These are phyloP conservation scores for Aureobasidium uvarum DNA, from an alignment of 2,329 filamentous ascomycete species.

Conservation along the genomic window DNA sequence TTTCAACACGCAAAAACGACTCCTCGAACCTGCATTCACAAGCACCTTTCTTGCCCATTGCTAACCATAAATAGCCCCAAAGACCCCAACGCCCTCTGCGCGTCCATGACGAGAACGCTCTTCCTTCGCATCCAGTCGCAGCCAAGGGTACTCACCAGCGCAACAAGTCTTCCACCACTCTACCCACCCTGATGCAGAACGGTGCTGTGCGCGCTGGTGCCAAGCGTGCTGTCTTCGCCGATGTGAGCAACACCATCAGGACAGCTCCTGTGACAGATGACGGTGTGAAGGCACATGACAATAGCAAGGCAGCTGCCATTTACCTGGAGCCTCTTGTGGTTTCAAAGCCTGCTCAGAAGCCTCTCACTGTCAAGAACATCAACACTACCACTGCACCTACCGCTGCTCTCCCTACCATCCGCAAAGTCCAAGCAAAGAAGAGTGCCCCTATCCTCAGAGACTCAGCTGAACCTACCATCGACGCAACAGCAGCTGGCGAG, in stretches of 20 bases:
- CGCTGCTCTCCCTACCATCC: constrained; percentile 36
- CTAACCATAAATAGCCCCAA: constrained; percentile 21
- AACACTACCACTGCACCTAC: constrained; percentile 23
- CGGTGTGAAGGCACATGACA: constrained; percentile 46
- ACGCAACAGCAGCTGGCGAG: neutral
- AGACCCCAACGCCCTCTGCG: constrained; percentile 63
- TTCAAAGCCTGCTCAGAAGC: constrained; percentile 62
- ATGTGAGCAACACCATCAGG: constrained; percentile 69
- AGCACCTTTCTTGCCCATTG: neutral
- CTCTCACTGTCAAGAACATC: constrained; percentile 38
- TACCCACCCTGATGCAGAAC: constrained; percentile 55
- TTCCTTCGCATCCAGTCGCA: constrained; percentile 40
- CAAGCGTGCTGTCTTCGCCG: constrained; percentile 77
- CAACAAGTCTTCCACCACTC: constrained; percentile 72
- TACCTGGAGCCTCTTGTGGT: constrained; percentile 28
- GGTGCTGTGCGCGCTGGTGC: constrained; percentile 61
- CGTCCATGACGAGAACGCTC: constrained; percentile 68
- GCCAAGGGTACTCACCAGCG: constrained; percentile 68
- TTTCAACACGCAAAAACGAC: neutral
- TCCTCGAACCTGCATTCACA: constrained; percentile 1
- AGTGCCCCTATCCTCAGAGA: constrained; percentile 58
- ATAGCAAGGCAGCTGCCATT: constrained; percentile 34
- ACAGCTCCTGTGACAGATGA: constrained; percentile 55
- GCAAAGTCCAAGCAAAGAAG: constrained; percentile 54
- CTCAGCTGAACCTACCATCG: constrained; percentile 2